A percentile compares a stretch with the other conserved stretches of the same genome.
These are phyloP conservation scores for Bothriochloa decipiens DNA, from an alignment of 176 grass and related monocot genomes.

Conservation along the genomic window DNA sequence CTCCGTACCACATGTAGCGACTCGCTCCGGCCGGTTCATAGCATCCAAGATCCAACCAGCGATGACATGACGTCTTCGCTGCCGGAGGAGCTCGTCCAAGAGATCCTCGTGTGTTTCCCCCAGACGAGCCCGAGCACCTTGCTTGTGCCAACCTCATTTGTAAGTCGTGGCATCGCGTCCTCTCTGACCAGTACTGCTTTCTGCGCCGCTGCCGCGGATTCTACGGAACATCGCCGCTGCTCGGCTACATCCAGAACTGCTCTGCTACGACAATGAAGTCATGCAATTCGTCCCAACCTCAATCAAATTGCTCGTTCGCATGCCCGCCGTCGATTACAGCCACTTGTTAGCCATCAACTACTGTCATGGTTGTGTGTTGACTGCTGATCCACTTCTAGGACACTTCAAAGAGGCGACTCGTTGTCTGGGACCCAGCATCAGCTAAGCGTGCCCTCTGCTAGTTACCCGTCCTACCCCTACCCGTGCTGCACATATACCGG, in stretches of 20 bases:
- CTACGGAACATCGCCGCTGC: background rate
- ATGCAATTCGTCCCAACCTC: background rate
- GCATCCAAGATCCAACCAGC: too few relatives aligned
- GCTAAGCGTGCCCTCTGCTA: background rate
- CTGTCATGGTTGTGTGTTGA: background rate
- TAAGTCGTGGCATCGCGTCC: background rate
- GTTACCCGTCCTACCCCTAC: background rate
- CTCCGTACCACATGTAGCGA: too few relatives aligned
- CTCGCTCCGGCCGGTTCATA: too few relatives aligned
- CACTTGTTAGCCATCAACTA: background rate
- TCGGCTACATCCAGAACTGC: background rate
- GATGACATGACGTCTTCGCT: background rate
- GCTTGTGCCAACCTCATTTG: background rate
- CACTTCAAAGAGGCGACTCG: background rate
- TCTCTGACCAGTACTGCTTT: background rate
- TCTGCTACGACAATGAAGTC: background rate
- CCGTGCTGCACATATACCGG: fast-evolving
- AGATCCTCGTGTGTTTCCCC: background rate
- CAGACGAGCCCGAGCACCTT: background rate
- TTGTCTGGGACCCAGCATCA: background rate
- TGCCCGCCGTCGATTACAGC: background rate
- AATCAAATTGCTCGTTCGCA: background rate
- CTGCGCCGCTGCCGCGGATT: background rate
- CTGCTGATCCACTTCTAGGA: background rate
- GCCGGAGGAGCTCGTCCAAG: background rate